These are phyloP conservation scores for Leishmania braziliensis DNA, from an alignment of 208 protist species.

Conservation along the genomic window DNA sequence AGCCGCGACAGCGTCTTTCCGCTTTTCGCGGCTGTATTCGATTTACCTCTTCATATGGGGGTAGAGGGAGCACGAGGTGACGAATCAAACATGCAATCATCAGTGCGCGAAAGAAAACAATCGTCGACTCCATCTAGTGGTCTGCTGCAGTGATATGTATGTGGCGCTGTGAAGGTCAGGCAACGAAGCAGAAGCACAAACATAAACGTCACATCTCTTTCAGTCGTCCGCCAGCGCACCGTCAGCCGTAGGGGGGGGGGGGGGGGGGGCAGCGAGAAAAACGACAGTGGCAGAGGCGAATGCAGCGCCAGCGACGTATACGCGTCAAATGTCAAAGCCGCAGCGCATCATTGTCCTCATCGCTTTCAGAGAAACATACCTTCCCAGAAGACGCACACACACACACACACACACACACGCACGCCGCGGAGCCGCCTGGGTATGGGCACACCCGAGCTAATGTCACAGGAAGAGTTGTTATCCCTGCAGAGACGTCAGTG, in stretches of 20 bases:
- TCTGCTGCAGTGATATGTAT: background rate
- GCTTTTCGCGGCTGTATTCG: background rate
- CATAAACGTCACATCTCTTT: background rate
- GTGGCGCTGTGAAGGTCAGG: background rate
- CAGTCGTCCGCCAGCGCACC: too few species aligned
- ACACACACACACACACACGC: background rate
- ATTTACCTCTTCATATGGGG: background rate
- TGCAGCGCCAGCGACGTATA: too few species aligned
- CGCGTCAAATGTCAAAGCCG: background rate
- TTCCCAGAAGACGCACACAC: background rate
- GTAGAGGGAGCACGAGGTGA: background rate
- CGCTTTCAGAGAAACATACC: background rate
- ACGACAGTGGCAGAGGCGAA: too few species aligned
- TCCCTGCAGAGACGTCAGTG: background rate
- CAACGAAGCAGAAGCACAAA: background rate
- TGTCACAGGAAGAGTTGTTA: background rate
- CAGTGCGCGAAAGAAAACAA: background rate
- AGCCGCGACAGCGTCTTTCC: background rate
- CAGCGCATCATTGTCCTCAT: background rate
- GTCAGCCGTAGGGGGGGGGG: background rate
- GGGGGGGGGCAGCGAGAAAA: background rate
- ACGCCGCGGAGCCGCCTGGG: background rate
- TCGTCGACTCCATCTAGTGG: too few species aligned
- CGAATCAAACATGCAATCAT: background rate
- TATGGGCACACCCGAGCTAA: background rate